phyloP scores from a whole-genome alignment of 1,284 basidiomycete genomes.

The Malassezia yamatoensis region DNA sequence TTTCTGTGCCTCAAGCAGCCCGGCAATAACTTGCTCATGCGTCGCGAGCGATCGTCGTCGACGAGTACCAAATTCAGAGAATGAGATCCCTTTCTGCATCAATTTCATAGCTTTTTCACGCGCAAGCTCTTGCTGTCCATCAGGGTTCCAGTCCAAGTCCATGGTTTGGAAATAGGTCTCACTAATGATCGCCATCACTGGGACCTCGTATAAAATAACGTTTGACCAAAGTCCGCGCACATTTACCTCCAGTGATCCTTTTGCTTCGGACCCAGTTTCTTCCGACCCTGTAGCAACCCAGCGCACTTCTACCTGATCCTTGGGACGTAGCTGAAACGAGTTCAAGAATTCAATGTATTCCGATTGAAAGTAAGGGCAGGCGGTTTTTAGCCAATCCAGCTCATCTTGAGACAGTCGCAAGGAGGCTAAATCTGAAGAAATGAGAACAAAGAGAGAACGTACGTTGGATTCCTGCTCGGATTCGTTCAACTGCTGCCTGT shows the following conservation, averaged over 20 bases:
- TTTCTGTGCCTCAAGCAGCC: constrained; percentile 57
- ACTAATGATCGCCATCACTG: constrained; percentile 77
- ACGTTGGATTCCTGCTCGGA: constrained; percentile 56
- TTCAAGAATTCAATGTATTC: constrained; percentile 69
- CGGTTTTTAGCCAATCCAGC: constrained; percentile 58
- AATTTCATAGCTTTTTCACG: constrained; percentile 63
- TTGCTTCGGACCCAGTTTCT: constrained; percentile 19
- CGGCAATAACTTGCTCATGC: constrained; percentile 69
- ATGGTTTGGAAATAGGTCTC: constrained; percentile 63
- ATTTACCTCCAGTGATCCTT: constrained; percentile 64
- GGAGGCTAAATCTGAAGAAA: constrained; percentile 57
- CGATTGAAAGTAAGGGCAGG: constrained; percentile 66
- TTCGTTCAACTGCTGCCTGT: constrained; percentile 59
- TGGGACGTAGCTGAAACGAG: constrained; percentile 64
- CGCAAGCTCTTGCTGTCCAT: constrained; percentile 59
- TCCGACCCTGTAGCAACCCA: constrained; percentile 53
- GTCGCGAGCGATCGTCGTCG: constrained; percentile 67
- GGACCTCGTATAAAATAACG: constrained; percentile 91
- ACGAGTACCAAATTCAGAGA: constrained; percentile 89
- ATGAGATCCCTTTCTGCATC: constrained; percentile 61
- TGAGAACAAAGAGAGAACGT: constrained; percentile 2
- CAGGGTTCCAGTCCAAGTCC: constrained; percentile 71
- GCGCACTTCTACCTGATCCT: constrained; percentile 61
- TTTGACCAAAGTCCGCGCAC: constrained; percentile 73
- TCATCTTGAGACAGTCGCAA: constrained; percentile 61